Evolutionary conservation across 768 basidiomycete genomes (phyloP).

Genomic region (Lactifluus rugatus): DNA sequence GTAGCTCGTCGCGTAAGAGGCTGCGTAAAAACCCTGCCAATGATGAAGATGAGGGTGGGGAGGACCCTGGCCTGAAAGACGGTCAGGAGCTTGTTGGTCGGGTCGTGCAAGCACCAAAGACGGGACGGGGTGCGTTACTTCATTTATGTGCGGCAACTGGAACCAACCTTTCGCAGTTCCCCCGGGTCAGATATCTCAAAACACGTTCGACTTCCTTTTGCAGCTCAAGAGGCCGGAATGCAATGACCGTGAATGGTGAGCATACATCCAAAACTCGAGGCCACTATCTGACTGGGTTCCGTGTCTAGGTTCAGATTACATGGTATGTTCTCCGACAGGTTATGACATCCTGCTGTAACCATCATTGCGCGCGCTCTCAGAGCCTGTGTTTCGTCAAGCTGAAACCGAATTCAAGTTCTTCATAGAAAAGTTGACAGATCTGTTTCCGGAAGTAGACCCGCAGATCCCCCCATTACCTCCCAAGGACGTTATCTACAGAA

Average conservation of each 20-base stretch:
- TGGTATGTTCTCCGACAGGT: conserved; percentile 32
- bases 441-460: conserved; percentile 62
- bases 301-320: conserved; percentile 71
- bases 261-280: background rate
- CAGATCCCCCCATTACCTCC: conserved; percentile 84
- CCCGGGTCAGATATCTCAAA: conserved; percentile 76
- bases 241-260: conserved; percentile 79
- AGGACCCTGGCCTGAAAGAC: conserved; percentile 39
- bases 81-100: conserved; percentile 64
- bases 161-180: conserved; percentile 41
- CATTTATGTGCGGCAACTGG: background rate
- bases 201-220: conserved; percentile 69
- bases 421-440: conserved; percentile 56
- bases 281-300: background rate
- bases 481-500: conserved; percentile 86
- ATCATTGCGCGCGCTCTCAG: conserved; percentile 27
- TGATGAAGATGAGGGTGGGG: conserved; percentile 34
- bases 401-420: conserved; percentile 89
- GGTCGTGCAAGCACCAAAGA: conserved; percentile 73
- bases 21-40: conserved; percentile 23
- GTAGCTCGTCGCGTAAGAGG: conserved; percentile 16
- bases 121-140: conserved; percentile 55
- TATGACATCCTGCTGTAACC: background rate
- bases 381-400: conserved; percentile 69
- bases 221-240: conserved; percentile 63